These are phyloP conservation scores for Termitomyces sp. DNA, from an alignment of 768 basidiomycete genomes.

Conservation along the genomic window DNA sequence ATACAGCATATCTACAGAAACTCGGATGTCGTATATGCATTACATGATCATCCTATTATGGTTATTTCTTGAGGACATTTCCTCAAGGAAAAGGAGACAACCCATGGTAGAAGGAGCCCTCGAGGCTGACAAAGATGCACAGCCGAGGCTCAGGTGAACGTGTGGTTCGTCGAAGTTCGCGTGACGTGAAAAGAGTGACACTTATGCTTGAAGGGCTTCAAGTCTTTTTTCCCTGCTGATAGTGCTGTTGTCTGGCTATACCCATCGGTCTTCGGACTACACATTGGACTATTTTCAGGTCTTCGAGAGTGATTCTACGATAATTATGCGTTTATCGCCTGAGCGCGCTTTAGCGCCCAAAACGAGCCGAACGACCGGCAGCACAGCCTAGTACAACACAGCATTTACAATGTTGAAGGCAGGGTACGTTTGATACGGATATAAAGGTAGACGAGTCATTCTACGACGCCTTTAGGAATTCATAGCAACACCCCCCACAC, in stretches of 20 bases:
- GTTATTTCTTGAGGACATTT: not conserved
- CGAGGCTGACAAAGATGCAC: not conserved
- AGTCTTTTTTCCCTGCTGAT: not conserved
- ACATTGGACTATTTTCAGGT: not conserved
- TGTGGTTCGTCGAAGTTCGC: not conserved
- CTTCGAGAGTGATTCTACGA: not conserved
- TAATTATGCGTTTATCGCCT: not conserved
- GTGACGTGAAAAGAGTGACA: not conserved
- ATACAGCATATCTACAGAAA: not conserved
- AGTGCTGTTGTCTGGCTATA: not conserved
- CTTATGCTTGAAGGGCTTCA: not conserved
- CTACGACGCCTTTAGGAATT: too few relatives aligned
- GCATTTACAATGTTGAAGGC: not conserved
- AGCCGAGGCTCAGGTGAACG: not conserved
- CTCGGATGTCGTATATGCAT: not conserved
- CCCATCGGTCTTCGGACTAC: not conserved
- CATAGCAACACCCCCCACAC: not conserved
- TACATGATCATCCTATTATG: not conserved
- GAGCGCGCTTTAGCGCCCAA: not conserved
- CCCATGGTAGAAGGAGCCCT: not conserved
- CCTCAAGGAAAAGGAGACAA: not conserved
- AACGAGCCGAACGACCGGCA: not conserved
- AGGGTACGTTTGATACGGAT: not conserved
- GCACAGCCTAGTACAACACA: not conserved
- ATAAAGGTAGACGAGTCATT: not conserved